These are phyloP conservation scores for Thecaphora frezii DNA, from an alignment of 1,284 basidiomycete genomes.

Conservation along the genomic window DNA sequence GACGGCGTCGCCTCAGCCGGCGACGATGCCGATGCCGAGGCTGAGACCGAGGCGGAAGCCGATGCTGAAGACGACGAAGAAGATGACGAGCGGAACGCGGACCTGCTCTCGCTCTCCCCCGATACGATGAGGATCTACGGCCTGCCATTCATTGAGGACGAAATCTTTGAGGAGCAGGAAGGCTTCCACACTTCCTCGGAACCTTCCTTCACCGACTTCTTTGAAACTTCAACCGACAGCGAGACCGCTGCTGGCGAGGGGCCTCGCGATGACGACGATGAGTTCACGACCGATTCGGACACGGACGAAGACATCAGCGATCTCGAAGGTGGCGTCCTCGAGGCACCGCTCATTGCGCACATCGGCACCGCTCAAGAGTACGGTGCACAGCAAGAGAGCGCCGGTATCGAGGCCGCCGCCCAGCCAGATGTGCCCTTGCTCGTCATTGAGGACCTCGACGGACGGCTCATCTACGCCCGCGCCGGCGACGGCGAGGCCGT, in stretches of 20 bases:
- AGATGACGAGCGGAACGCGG: conserved; percentile 19
- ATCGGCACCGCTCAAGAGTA: conserved; percentile 24
- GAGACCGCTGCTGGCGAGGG: conserved; percentile 15
- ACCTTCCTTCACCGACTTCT: conserved; percentile 57
- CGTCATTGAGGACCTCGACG: conserved; percentile 58
- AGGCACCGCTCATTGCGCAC: conserved; percentile 50
- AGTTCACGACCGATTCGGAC: conserved; percentile 36
- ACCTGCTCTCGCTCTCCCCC: conserved; percentile 43
- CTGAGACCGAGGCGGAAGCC: conserved; percentile 12
- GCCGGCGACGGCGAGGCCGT: conserved; percentile 58
- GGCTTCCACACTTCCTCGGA: conserved; percentile 55
- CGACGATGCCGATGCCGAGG: conserved; percentile 16
- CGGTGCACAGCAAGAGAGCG: conserved; percentile 3
- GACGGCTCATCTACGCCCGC: conserved; percentile 56
- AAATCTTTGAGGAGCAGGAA: conserved; percentile 53
- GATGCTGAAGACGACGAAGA: conserved; percentile 23
- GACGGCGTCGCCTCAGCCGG: conserved; percentile 9
- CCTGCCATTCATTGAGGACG: conserved; percentile 41
- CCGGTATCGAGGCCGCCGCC: conserved; percentile 9
- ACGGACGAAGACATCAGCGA: conserved; percentile 51
- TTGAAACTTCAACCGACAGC: conserved; percentile 47
- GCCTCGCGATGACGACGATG: conserved; percentile 41
- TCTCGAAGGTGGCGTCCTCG: conserved; percentile 40
- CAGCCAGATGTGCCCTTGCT: conserved; percentile 53
- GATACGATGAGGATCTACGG: conserved; percentile 45